Conservation (phyloP, 1,284 basidiomycete species). For the Ceratobasidium sp. region DNA sequence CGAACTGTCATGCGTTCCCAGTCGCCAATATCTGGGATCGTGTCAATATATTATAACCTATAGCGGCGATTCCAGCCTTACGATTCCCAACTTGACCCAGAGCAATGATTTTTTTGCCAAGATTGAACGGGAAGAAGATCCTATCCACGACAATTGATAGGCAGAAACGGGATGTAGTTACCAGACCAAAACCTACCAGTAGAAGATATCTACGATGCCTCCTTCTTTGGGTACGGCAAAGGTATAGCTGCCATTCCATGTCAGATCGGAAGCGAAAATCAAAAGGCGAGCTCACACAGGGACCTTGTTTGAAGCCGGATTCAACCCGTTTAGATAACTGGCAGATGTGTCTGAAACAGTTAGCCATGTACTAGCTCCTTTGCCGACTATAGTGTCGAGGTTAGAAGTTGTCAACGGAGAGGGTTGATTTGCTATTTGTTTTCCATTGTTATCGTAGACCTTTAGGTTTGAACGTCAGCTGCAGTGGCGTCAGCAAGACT, state of each 20-base stretch:
- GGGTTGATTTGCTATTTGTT: slow-evolving; percentile 4
- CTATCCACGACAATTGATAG: background rate
- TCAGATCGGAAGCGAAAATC: background rate
- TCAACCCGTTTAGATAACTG: slow-evolving; percentile 20
- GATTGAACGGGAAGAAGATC: slow-evolving; percentile 37
- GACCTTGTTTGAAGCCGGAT: slow-evolving; percentile 28
- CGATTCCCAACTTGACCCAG: slow-evolving; percentile 30
- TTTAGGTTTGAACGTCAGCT: background rate
- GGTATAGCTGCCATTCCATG: slow-evolving; percentile 6
- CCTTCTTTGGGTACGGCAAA: slow-evolving; percentile 34
- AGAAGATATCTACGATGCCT: slow-evolving; percentile 32
- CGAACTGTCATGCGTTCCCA: slow-evolving; percentile 39
- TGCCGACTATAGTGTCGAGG: slow-evolving; percentile 8
- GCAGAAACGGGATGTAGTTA: background rate
- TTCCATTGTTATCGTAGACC: slow-evolving; percentile 24
- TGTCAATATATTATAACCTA: background rate
- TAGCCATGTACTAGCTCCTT: slow-evolving; percentile 29
- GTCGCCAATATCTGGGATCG: slow-evolving; percentile 23
- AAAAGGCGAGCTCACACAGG: slow-evolving; percentile 11
- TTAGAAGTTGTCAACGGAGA: slow-evolving; percentile 13
- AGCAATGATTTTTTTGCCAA: slow-evolving; percentile 25
- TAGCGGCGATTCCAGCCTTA: background rate
- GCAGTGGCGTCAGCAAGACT: too few species aligned
- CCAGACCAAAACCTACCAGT: slow-evolving; percentile 8
- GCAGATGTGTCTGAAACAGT: slow-evolving; percentile 25